phyloP scores from a whole-genome alignment of 225 moss, liverwort and hornwort species.

The Straminergon stramineum region DNA sequence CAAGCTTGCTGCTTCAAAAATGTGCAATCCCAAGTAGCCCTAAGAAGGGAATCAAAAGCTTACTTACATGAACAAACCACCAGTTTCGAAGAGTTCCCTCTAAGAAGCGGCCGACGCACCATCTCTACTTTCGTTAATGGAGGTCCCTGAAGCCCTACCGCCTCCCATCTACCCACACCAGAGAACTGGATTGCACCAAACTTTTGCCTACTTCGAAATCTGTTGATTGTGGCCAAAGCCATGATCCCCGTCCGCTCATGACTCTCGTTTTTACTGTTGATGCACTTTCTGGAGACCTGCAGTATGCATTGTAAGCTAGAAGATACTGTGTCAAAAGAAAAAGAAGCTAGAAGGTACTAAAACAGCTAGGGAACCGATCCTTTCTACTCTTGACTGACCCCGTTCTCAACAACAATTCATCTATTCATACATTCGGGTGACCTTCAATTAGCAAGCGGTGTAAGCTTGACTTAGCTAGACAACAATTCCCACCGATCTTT shows the following conservation, averaged over 20 bases:
- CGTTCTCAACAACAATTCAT: not conserved
- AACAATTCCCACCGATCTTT: not conserved
- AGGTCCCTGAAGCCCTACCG: conserved; percentile 9
- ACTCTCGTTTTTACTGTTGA: not conserved
- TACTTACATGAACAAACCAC: conserved; percentile 37
- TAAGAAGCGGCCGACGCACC: not conserved
- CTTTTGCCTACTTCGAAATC: not conserved
- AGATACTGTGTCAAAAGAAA: not conserved
- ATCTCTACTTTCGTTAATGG: conserved; percentile 2
- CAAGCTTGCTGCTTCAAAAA: not conserved
- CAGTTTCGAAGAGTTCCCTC: conserved; percentile 8
- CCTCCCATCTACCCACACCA: conserved; percentile 16
- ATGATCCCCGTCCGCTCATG: not conserved
- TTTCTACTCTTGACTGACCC: not conserved
- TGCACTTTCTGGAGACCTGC: conserved; percentile 5
- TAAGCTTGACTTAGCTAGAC: not conserved
- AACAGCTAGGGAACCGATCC: not conserved
- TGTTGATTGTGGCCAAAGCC: not conserved
- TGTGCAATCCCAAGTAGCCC: not conserved
- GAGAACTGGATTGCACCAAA: not conserved
- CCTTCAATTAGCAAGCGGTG: not conserved
- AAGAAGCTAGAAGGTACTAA: not conserved
- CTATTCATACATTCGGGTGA: not conserved
- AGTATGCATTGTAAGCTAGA: not conserved
- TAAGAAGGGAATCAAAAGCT: not conserved